Conservation (phyloP, 2,329 filamentous ascomycete genomes). For the Cladosporium halotolerans region DNA sequence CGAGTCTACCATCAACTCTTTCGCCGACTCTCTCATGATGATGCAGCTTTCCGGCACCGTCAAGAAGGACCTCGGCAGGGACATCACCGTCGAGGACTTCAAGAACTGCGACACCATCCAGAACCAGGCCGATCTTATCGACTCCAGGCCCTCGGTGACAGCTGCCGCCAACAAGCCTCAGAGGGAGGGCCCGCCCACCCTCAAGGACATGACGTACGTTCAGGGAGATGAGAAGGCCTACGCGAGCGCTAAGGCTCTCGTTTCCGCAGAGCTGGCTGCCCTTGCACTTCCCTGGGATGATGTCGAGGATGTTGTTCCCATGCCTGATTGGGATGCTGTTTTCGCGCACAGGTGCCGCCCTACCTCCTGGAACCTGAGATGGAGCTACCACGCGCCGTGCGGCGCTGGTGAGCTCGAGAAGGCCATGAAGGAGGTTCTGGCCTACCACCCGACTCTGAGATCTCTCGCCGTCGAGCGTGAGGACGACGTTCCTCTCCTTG, state of each 20-base stretch:
- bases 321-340: constrained; percentile 30
- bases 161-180: constrained; percentile 15
- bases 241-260: constrained; percentile 19
- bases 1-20: constrained; percentile 21
- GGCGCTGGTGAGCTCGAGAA: constrained; percentile 17
- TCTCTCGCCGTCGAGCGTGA: constrained; percentile 23
- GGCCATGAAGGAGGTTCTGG: constrained; percentile 25
- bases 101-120: constrained; percentile 27
- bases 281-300: constrained; percentile 28
- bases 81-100: constrained; percentile 30
- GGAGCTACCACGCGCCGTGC: constrained; percentile 24
- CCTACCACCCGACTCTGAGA: constrained; percentile 26
- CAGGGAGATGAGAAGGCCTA: constrained; percentile 22
- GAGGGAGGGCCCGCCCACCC: constrained; percentile 24
- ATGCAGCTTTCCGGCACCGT: constrained; percentile 29
- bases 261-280: constrained; percentile 19
- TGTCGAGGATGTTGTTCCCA: constrained; percentile 30
- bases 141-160: constrained; percentile 19
- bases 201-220: constrained; percentile 26
- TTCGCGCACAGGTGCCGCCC: constrained; percentile 26
- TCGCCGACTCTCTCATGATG: constrained; percentile 31
- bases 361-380: constrained; percentile 28
- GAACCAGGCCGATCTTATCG: constrained; percentile 26
- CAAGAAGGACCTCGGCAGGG: constrained; percentile 27
- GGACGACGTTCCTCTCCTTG: constrained; percentile 24